Percentiles rank a stretch among this genome's conserved stretches.
Conservation (phyloP, 352 stramenopile species). For the Phytophthora tentaculata region DNA sequence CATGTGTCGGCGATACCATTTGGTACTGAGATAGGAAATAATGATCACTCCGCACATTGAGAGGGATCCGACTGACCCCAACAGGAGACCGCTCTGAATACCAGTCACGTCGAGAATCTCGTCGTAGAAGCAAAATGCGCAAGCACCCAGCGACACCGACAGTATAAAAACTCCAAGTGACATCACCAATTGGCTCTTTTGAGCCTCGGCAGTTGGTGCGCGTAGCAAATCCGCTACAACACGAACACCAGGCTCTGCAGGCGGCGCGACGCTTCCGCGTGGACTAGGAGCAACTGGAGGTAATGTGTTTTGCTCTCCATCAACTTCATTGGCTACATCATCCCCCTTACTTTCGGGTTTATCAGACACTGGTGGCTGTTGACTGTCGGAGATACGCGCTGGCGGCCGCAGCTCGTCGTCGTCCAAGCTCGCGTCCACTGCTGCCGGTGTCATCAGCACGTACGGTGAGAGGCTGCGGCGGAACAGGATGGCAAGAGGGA, state of each 20-base stretch:
- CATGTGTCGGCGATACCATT: conserved; percentile 73
- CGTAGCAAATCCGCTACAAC: conserved; percentile 28
- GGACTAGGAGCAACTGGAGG: conserved; percentile 14
- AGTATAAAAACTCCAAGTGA: conserved; percentile 41
- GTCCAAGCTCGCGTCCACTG: conserved; percentile 19
- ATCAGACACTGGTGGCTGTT: not conserved
- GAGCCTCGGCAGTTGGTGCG: conserved; percentile 23
- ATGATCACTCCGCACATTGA: conserved; percentile 69
- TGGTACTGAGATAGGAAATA: conserved; percentile 47
- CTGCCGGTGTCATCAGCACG: conserved; percentile 29
- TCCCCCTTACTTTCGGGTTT: not conserved
- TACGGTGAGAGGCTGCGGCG: conserved; percentile 30
- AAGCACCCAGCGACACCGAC: conserved; percentile 54
- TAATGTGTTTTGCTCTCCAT: not conserved
- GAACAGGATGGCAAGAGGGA: conserved; percentile 23
- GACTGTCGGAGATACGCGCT: conserved; percentile 12
- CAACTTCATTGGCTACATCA: not conserved
- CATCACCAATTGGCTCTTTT: conserved; percentile 52
- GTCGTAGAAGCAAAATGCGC: conserved; percentile 49
- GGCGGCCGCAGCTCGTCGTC: conserved; percentile 31
- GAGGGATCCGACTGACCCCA: conserved; percentile 64
- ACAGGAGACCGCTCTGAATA: conserved; percentile 69
- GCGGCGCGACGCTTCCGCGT: conserved; percentile 2
- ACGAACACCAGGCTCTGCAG: conserved; percentile 24
- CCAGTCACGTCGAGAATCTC: conserved; percentile 48